Base-by-base conservation (phyloP, 768 basidiomycete genomes). In the Tulasnella sp. region DNA sequence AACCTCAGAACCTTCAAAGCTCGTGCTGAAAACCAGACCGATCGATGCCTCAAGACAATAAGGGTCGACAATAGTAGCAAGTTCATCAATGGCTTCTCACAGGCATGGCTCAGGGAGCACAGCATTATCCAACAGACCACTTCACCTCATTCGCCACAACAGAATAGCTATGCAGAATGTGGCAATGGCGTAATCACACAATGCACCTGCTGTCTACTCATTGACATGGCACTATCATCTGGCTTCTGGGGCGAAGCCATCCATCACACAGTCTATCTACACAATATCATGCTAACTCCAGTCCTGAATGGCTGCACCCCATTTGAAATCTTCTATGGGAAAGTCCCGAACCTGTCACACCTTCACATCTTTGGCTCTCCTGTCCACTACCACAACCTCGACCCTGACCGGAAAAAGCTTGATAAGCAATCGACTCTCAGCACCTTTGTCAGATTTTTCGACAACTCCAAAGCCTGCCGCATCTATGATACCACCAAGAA, bases 321-420 rank as follows among this genome's bases (percentile, higher is more conserved):
- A 0, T 64, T 47, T 30, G 66, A 69, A 50, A 2, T 27, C 1
- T 67, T 63, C 56, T 62, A 59, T 17, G 64, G 64, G 10, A 3
- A 19, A 1, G 63, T 62, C 17, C 69, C 69, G 0, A 55, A 65
- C 21, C 42, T 68, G 0, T 58, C 55, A 3, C 64, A 69, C 52
- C 62, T 71, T 1, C 56, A 68, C 0, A 67, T 68, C 41, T 66
- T 68, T 7, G 70, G 70, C 2, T 68, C 61, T 4, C 32, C 56
- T 0, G 67, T 65, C 0, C 70, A 65, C 26, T 68, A 69, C 0
- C 62, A 64, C 3, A 63, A 67, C 24, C 55, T 51, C 15, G 55
- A 63, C 23, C 29, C 50, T 0, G 61, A 68, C 41, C 66, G 67
- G 30, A 65, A 65, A 0, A 70, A 70, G 34, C 53, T 68, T 2